Evolutionary conservation across 139 green algal genomes (phyloP).

Genomic region (Chlamydomonas eustigma): DNA sequence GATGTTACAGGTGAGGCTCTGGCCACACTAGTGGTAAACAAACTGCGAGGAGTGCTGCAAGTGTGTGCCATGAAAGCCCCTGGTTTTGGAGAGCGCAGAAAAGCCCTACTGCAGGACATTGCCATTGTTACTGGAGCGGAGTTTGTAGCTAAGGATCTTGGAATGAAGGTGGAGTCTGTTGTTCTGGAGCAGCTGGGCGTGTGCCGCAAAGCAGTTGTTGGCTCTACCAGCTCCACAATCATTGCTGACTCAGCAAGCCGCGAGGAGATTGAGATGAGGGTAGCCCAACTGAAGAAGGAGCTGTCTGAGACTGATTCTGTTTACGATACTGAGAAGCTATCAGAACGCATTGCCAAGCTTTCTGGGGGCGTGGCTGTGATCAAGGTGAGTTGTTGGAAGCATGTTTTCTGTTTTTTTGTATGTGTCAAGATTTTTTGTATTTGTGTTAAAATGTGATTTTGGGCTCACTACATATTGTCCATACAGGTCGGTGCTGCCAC

Average conservation of each 20-base stretch:
- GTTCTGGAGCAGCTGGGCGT: slow-evolving; percentile 87
- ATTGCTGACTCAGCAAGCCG: slow-evolving; percentile 91
- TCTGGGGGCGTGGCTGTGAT: slow-evolving; percentile 94
- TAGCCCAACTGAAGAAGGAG: slow-evolving; percentile 68
- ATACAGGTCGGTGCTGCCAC: slow-evolving; percentile 90
- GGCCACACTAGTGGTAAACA: slow-evolving; percentile 98
- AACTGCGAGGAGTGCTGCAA: slow-evolving; percentile 93
- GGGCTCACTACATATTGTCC: background rate
- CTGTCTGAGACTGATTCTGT: slow-evolving; percentile 89
- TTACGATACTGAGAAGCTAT: slow-evolving; percentile 98
- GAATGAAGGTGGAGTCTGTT: slow-evolving; percentile 63
- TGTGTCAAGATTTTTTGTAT: too few relatives aligned
- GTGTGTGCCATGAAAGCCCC: slow-evolving; percentile 95
- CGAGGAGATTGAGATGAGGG: slow-evolving; percentile 94
- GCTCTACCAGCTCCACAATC: slow-evolving; percentile 76
- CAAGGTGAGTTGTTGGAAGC: slow-evolving; percentile 83
- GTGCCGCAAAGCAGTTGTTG: slow-evolving; percentile 86
- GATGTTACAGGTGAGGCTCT: slow-evolving; percentile 93
- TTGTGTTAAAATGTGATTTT: too few relatives aligned
- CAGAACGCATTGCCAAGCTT: slow-evolving; percentile 98
- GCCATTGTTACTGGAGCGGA: slow-evolving; percentile 94
- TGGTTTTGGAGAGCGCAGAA: slow-evolving; percentile 96
- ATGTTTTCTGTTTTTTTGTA: too few relatives aligned
- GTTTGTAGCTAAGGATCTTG: slow-evolving; percentile 88
- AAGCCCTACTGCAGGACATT: slow-evolving; percentile 96